Evolutionary conservation across 176 grass and related monocot species (phyloP).

Genomic region (Stipa capillata): DNA sequence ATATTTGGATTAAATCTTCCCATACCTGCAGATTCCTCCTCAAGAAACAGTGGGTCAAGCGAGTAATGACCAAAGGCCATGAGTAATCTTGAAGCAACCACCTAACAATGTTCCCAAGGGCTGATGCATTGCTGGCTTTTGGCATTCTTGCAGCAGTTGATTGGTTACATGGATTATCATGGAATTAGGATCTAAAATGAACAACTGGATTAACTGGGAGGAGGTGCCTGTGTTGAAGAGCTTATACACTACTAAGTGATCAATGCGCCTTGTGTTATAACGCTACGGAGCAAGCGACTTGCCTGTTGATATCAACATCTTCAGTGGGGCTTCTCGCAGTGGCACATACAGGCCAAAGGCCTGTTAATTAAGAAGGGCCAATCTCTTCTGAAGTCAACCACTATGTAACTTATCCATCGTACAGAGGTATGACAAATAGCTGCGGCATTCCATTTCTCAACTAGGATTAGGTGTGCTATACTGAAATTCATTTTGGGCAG

Average conservation of each 20-base stretch:
- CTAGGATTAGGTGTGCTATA: constrained; percentile 17
- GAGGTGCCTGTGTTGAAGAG: background rate
- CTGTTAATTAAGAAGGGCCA: background rate
- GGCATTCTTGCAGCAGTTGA: background rate
- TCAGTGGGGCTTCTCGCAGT: background rate
- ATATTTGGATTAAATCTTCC: background rate
- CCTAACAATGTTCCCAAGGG: background rate
- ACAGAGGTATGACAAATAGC: constrained; percentile 24
- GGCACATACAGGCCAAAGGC: background rate
- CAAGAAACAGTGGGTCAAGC: constrained; percentile 53
- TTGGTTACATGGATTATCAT: background rate
- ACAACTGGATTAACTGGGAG: background rate
- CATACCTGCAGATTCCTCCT: constrained; percentile 40
- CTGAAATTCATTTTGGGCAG: constrained; percentile 23
- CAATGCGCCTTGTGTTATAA: background rate
- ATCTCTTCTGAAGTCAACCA: background rate
- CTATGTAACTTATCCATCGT: constrained; percentile 29
- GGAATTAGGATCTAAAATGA: background rate
- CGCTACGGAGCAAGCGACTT: background rate
- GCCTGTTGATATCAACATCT: background rate
- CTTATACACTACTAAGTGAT: background rate
- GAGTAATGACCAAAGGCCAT: constrained; percentile 13
- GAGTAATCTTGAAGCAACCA: constrained; percentile 16
- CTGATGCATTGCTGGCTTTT: background rate
- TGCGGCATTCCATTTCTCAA: constrained; percentile 21